These are phyloP conservation scores for Leptographium radiaticola DNA, from an alignment of 2,329 filamentous ascomycete genomes.

Conservation along the genomic window DNA sequence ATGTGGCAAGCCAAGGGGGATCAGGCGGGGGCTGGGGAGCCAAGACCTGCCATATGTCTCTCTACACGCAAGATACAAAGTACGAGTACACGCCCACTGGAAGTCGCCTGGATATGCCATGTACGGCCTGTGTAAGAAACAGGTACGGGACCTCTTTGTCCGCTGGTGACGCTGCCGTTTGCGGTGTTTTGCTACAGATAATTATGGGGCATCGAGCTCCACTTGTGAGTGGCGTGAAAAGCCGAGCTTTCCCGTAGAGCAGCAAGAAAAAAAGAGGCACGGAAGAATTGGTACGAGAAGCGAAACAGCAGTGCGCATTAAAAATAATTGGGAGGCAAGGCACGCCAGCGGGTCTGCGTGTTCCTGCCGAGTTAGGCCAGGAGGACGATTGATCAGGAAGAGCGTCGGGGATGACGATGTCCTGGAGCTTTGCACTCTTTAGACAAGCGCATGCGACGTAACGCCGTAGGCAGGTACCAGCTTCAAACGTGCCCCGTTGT, in stretches of 20 bases:
- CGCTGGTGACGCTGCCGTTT: neutral
- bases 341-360: neutral
- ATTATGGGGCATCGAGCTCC: slow-evolving; percentile 5
- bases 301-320: neutral
- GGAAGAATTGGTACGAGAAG: neutral
- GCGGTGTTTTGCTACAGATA: slow-evolving; percentile 6
- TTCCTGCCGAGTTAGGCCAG: slow-evolving; percentile 1
- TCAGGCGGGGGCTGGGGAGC: no score
- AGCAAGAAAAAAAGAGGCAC: neutral
- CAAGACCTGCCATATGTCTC: no score
- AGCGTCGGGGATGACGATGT: neutral
- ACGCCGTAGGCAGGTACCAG: neutral
- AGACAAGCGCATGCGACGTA: neutral
- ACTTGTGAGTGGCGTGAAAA: slow-evolving; percentile 5
- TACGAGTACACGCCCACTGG: no score
- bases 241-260: slow-evolving; percentile 9
- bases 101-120: neutral
- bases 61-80: no score
- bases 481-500: neutral
- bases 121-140: neutral
- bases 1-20: no score
- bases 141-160: neutral
- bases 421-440: neutral
- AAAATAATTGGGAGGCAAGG: neutral
- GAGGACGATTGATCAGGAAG: neutral